These are phyloP conservation scores for Fusarium luffae DNA, from an alignment of 2,329 filamentous ascomycete species.

Conservation along the genomic window DNA sequence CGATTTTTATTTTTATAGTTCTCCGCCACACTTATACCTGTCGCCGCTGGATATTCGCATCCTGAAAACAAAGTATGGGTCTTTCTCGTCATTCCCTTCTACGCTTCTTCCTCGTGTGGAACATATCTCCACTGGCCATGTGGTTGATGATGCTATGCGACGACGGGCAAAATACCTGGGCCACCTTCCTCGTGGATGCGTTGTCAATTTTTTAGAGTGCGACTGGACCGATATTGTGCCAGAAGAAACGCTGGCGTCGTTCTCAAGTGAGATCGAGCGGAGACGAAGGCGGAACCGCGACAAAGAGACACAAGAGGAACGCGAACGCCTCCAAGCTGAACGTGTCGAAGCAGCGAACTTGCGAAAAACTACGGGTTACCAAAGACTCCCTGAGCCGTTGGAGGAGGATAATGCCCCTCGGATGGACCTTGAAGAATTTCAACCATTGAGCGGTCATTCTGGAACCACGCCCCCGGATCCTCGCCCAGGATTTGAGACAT, in stretches of 20 bases:
- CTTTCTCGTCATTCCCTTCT: constrained; percentile 84
- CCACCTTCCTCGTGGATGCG: constrained; percentile 89
- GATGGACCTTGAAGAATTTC: constrained; percentile 71
- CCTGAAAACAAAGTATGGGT: constrained; percentile 86
- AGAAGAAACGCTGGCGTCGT: constrained; percentile 77
- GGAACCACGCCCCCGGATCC: constrained; percentile 67
- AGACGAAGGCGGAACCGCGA: constrained; percentile 82
- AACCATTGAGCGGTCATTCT: constrained; percentile 65
- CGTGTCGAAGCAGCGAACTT: constrained; percentile 79
- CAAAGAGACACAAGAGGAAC: constrained; percentile 87
- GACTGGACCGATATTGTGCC: constrained; percentile 93
- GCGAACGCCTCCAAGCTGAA: constrained; percentile 84
- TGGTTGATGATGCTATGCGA: constrained; percentile 85
- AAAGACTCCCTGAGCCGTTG: constrained; percentile 51
- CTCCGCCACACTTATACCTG: constrained; percentile 87
- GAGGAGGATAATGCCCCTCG: constrained; percentile 54
- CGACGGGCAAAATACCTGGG: constrained; percentile 87
- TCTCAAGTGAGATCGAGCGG: constrained; percentile 79
- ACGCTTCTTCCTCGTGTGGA: constrained; percentile 89
- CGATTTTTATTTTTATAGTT: constrained; percentile 88
- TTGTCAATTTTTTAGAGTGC: constrained; percentile 91
- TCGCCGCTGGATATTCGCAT: constrained; percentile 93
- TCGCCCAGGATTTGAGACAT: constrained; percentile 70
- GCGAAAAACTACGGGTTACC: constrained; percentile 60
- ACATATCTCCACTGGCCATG: constrained; percentile 87